phyloP scores from a whole-genome alignment of 108 stramenopile species.

The Phaeodactylum tricornutum region DNA sequence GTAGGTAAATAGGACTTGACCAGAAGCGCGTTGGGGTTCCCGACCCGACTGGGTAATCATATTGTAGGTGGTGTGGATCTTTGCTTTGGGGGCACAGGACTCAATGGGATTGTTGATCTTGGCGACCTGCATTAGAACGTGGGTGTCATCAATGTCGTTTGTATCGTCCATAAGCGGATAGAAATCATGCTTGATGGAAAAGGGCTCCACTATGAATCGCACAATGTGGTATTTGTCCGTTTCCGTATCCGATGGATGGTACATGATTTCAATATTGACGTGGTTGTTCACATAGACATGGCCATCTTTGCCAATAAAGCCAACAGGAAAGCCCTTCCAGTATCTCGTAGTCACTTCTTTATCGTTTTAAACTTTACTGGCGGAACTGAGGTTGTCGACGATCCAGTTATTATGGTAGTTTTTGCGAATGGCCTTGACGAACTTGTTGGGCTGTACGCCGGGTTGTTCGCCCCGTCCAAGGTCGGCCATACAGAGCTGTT shows the following conservation, averaged over 20 bases:
- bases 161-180: conserved; percentile 23
- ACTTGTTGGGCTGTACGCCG: conserved; percentile 44
- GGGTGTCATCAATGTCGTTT: conserved; percentile 5
- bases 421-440: conserved; percentile 73
- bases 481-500: conserved; percentile 69
- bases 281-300: conserved; percentile 80
- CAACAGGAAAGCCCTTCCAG: conserved; percentile 84
- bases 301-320: conserved; percentile 41
- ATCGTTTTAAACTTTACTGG: conserved; percentile 41
- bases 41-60: conserved; percentile 40
- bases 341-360: conserved; percentile 37
- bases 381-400: conserved; percentile 86
- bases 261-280: conserved; percentile 79
- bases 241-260: conserved; percentile 50
- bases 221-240: conserved; percentile 34
- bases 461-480: conserved; percentile 43
- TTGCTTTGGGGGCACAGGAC: conserved; percentile 25
- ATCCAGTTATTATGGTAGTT: conserved; percentile 91
- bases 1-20: conserved; percentile 79
- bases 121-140: conserved; percentile 2
- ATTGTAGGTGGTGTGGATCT: conserved; percentile 36
- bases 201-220: conserved; percentile 82
- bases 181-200: conserved; percentile 83
- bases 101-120: conserved; percentile 49
- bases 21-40: conserved; percentile 43